Base-by-base conservation (phyloP, 371 early-diverging fungal genomes). In the Amoeboaphelidium occidentale region DNA sequence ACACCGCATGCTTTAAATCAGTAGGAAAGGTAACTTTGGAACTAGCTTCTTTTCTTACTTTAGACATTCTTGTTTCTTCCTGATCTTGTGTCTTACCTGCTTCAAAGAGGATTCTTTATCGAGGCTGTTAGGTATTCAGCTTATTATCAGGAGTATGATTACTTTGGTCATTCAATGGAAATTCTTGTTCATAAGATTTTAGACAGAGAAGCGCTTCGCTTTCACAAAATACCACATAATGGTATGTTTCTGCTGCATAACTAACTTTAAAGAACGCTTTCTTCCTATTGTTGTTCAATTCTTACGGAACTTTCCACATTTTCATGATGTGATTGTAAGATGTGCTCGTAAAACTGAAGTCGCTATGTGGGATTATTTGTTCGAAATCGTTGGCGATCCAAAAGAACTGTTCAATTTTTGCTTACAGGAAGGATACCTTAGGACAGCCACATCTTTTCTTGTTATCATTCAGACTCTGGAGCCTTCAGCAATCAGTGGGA, bases 321-420 rank as follows among this genome's bases (percentile, higher is more conserved):
- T 71, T 27, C 58, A 80, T 43, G 85, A 90, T 45, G 76, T 81
- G 22, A 76, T 90, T 62, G 85, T 81, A 17, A 74, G 78, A 27
- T 87, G 86, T 58, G 84, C 87, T 21, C 63, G 90, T 39, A 90
- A 90, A 58, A 79, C 81, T 1, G 90, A 90, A 59, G 76, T 82
- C 1, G 72, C 84, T 2, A 61, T 83, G n/a, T 90, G 90, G 90
- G 71, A 68, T 27, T 76, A 81, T 56, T 66, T 86, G 47, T 90
- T 90, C 54, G 62, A 71, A 2, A 72, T 75, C 23, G 81, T 78
- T 0, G 87, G 84, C 0, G 70, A 77, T 45, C 81, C 85, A 0
- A 70, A 75, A 50, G 74, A 64, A 43, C 58, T 86, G 41, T 90
- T 85, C 61, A 68, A 83, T 78, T 57, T 67, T 51, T 84, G 81